phyloP scores from a whole-genome alignment of 768 basidiomycete species.

The Podaxis sp. region DNA sequence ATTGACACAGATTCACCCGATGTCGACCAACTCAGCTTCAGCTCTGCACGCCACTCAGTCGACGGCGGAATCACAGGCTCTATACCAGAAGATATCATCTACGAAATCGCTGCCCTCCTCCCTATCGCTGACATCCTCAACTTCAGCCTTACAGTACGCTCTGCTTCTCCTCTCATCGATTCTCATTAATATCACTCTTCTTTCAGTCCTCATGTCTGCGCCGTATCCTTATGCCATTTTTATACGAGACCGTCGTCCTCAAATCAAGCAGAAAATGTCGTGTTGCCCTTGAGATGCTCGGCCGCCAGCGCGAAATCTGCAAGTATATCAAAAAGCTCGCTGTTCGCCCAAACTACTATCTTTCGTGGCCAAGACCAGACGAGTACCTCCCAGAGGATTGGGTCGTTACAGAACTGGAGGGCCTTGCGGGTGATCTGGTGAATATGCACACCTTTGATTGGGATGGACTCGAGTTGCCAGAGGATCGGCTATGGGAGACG shows the following conservation, averaged over 20 bases:
- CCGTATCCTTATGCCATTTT: slow-evolving; percentile 32
- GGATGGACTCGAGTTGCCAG: slow-evolving; percentile 49
- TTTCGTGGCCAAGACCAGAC: slow-evolving; percentile 47
- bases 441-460: slow-evolving; percentile 46
- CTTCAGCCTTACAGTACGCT: slow-evolving; percentile 39
- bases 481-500: slow-evolving; percentile 39
- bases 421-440: slow-evolving; percentile 31
- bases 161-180: slow-evolving; percentile 4
- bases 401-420: slow-evolving; percentile 35
- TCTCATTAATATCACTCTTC: slow-evolving; percentile 7
- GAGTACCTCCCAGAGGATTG: slow-evolving; percentile 37
- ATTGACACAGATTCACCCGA: slow-evolving; percentile 6
- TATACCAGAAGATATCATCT: slow-evolving; percentile 37
- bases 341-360: slow-evolving; percentile 50
- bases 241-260: slow-evolving; percentile 44
- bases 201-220: slow-evolving; percentile 30
- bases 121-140: slow-evolving; percentile 37
- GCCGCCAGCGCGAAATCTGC: slow-evolving; percentile 33
- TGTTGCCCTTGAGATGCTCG: slow-evolving; percentile 35
- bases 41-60: background rate
- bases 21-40: background rate
- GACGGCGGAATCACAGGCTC: slow-evolving; percentile 21
- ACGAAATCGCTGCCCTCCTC: slow-evolving; percentile 36
- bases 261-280: slow-evolving; percentile 41
- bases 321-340: slow-evolving; percentile 39